Base-by-base conservation (phyloP, 345 rosid genomes). In the Ceriops tagal region DNA sequence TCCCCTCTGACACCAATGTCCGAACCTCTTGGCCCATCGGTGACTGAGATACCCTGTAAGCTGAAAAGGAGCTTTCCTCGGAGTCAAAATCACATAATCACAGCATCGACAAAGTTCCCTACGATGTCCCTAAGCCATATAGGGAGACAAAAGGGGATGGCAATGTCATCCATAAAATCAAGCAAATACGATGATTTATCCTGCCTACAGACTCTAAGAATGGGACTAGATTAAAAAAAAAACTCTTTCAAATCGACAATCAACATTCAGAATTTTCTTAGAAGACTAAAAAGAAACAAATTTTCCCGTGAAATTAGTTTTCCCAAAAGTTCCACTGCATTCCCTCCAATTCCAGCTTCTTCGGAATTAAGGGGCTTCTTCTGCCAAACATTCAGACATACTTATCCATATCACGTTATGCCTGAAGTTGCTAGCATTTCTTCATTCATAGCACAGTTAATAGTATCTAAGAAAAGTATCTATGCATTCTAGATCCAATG, bases 1-100 rank as follows among this genome's bases (percentile, higher is more conserved):
- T 93, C 98, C 78, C 97, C 98, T 82, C 89, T 93, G 6, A 89
- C 87, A 22, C 98, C 98, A 43, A 93, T 84, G 75, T 91, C 91
- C 32, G 98, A 91, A 11, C 98, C 97, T 73, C 78, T 86, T 20
- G 81, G 89, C 30, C 98, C 97, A 70, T 93, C 97, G 0, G 97
- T 93, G 6, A 79, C 95, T 93, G 58, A 93, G 82, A 71, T 93
- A 93, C 78, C 92, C 83, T 21, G 98, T 73, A 24, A 24, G 96
- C 90, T 61, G 95, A 82, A 53, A 85, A 74, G 0, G 95, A 83
- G 77, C 95, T 86, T 77, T 91, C 97, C 61, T 83, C 80, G 0
- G 85, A 63, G 0, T 91, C 77, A 53, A 93, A 89, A 64, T 91
- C 88, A 63, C 98, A 89, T 24, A 91, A 75, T 0, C 59, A 93